phyloP scores from a whole-genome alignment of 2,329 filamentous ascomycete species.

The Exophiala oligosperma region DNA sequence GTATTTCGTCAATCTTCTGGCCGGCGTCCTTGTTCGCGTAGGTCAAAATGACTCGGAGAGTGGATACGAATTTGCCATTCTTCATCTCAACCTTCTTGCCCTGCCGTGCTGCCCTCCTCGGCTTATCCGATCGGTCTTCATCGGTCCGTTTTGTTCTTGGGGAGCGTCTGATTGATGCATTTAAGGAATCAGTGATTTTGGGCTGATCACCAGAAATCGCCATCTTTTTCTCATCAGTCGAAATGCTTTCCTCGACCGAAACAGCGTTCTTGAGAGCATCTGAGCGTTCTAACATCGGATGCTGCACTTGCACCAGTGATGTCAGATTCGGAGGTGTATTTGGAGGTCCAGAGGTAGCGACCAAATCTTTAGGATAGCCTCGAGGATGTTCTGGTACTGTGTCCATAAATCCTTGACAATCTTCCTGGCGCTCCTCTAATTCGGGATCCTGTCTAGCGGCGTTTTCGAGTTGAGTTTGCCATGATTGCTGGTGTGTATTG shows the following conservation, averaged over 20 bases:
- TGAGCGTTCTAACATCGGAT: neutral
- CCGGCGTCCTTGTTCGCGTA: constrained; percentile 47
- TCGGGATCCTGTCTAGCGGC: constrained; percentile 8
- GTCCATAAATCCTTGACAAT: too few relatives aligned
- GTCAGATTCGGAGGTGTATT: neutral
- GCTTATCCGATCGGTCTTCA: neutral
- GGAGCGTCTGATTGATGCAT: constrained; percentile 7
- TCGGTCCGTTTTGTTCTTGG: constrained; percentile 2
- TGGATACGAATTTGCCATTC: constrained; percentile 27
- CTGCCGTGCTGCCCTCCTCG: neutral
- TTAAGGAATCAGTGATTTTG: constrained; percentile 33
- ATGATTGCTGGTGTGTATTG: constrained; percentile 1
- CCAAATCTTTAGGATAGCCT: too few relatives aligned
- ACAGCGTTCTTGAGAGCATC: neutral
- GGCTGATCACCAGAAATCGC: constrained; percentile 46
- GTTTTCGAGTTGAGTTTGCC: constrained; percentile 14
- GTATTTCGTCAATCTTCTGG: constrained; percentile 62
- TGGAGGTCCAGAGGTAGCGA: too few relatives aligned
- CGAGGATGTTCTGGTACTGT: neutral
- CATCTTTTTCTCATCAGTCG: constrained; percentile 42
- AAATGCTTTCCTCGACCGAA: too few relatives aligned
- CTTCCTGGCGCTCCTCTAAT: neutral
- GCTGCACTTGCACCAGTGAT: neutral
- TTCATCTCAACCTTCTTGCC: constrained; percentile 22
- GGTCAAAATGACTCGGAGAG: constrained; percentile 16